Conservation (phyloP, 129 eudicot species). For the Escallonia herrerae region DNA sequence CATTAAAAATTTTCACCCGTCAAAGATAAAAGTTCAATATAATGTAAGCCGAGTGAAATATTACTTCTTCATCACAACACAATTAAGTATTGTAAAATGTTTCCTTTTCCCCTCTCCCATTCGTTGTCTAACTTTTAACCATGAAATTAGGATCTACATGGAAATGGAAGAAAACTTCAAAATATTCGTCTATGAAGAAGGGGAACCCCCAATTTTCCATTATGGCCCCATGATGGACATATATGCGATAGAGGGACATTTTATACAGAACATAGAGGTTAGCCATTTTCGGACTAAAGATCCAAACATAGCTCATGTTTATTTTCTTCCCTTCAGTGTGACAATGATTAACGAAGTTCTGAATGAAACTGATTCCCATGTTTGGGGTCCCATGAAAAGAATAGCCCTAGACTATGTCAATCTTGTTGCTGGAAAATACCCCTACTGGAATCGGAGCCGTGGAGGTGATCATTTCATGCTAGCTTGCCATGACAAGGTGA, state of each 20-base stretch:
- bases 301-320: constrained; percentile 23
- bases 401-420: constrained; percentile 26
- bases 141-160: constrained; percentile 17
- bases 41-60: too few relatives aligned
- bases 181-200: constrained; percentile 14
- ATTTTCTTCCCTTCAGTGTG: constrained; percentile 38
- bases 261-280: constrained; percentile 23
- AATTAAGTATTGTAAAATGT: background rate
- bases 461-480: constrained; percentile 46
- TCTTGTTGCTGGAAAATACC: constrained; percentile 25
- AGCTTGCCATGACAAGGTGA: too few relatives aligned
- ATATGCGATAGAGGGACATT: constrained; percentile 27
- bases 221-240: background rate
- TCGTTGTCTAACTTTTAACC: background rate
- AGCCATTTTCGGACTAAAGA: constrained; percentile 24
- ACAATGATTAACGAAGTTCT: constrained; percentile 3
- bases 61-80: too few relatives aligned
- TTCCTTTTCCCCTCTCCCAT: background rate
- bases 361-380: constrained; percentile 14
- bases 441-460: constrained; percentile 36
- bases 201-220: constrained; percentile 22
- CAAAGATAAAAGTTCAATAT: too few relatives aligned
- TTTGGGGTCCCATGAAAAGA: constrained; percentile 24
- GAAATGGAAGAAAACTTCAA: background rate
- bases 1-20: too few relatives aligned